These are phyloP conservation scores for Diaporthe citrichinensis DNA, from an alignment of 2,329 filamentous ascomycete genomes.

Conservation along the genomic window DNA sequence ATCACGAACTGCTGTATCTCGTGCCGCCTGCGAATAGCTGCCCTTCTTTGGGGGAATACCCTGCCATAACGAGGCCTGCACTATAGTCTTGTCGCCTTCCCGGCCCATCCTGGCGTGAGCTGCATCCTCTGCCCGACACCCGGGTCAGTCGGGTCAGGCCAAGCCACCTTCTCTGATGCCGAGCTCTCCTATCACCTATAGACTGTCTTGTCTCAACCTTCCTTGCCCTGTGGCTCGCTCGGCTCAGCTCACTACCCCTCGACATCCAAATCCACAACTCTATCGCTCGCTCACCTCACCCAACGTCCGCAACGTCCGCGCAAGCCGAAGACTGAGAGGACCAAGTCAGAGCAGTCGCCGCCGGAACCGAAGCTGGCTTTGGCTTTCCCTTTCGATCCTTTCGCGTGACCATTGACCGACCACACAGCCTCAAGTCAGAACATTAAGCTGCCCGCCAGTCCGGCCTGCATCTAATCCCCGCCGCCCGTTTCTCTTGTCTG, in stretches of 20 bases:
- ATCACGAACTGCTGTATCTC: background rate
- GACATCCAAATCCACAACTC: conserved; percentile 10
- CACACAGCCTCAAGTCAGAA: conserved; percentile 4
- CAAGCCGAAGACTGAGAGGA: background rate
- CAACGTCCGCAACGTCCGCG: conserved; percentile 19
- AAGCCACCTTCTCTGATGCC: conserved; percentile 30
- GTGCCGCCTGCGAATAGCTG: conserved; percentile 18
- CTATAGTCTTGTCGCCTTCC: conserved; percentile 10
- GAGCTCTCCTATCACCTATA: conserved; percentile 25
- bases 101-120: conserved; percentile 22
- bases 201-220: conserved; percentile 32
- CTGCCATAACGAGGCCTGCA: conserved; percentile 8
- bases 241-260: background rate
- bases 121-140: conserved; percentile 3
- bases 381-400: background rate
- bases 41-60: background rate
- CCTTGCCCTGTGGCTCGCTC: conserved; percentile 15
- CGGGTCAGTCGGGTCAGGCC: conserved; percentile 22
- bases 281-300: background rate
- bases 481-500: conserved; percentile 19
- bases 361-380: conserved; percentile 28
- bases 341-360: background rate
- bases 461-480: conserved; percentile 6
- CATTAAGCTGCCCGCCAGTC: background rate
- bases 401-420: conserved; percentile 15